phyloP scores from a whole-genome alignment of 768 basidiomycete genomes.

The Flagelloscypha sp. region DNA sequence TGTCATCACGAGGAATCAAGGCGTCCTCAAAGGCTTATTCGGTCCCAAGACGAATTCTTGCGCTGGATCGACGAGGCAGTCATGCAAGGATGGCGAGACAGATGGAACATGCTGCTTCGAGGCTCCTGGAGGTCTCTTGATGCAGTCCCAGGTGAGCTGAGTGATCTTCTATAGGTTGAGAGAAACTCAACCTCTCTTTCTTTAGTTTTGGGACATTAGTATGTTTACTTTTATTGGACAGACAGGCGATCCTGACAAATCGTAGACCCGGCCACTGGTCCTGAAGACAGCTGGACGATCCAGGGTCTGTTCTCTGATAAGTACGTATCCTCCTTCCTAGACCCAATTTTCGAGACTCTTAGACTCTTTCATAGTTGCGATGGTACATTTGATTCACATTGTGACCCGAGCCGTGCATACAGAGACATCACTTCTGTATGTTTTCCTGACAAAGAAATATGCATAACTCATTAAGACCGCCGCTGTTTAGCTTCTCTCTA shows the following conservation, averaged over 20 bases:
- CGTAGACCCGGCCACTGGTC: constrained; percentile 35
- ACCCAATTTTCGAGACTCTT: constrained; percentile 31
- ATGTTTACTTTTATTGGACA: too few species aligned
- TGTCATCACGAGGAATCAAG: too few species aligned
- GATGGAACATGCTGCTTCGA: constrained; percentile 46
- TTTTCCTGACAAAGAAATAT: neutral
- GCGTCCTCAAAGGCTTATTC: too few species aligned
- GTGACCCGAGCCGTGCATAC: constrained; percentile 39
- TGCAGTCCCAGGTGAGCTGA: constrained; percentile 50
- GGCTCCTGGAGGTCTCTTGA: constrained; percentile 36
- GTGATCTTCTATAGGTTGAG: too few species aligned
- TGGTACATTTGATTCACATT: constrained; percentile 29
- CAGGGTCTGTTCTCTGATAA: constrained; percentile 48
- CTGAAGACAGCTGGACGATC: constrained; percentile 44
- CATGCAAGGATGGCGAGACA: too few species aligned
- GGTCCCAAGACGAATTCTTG: too few species aligned
- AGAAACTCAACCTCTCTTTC: too few species aligned
- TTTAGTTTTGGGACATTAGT: too few species aligned
- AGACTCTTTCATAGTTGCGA: constrained; percentile 35
- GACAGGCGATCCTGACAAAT: too few species aligned
- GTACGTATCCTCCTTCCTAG: too few species aligned
- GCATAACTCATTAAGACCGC: constrained; percentile 37
- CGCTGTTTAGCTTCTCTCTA: constrained; percentile 35
- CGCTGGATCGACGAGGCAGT: too few species aligned
- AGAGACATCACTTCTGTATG: constrained; percentile 29